Conservation (phyloP, 2,329 filamentous ascomycete species). For the Cordyceps javanica region DNA sequence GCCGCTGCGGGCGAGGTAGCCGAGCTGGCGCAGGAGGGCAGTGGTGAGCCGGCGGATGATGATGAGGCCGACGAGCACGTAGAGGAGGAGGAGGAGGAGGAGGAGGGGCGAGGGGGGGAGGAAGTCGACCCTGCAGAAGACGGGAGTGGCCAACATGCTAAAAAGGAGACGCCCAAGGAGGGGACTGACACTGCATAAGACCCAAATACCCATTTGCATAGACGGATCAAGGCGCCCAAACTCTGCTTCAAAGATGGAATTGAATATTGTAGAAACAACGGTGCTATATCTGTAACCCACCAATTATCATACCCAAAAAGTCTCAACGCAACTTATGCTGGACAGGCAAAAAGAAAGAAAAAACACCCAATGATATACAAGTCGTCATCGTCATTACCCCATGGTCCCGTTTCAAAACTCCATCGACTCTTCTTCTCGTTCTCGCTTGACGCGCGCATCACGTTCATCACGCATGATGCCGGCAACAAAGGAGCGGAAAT, state of each 20-base stretch:
- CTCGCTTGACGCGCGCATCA: slow-evolving; percentile 48
- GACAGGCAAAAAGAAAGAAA: background rate
- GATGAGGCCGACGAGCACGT: slow-evolving; percentile 14
- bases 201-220: slow-evolving; percentile 12
- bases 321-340: background rate
- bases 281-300: background rate
- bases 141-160: slow-evolving; percentile 16
- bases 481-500: slow-evolving; percentile 77
- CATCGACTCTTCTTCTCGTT: slow-evolving; percentile 46
- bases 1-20: slow-evolving; percentile 18
- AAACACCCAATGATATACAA: slow-evolving; percentile 14
- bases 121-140: slow-evolving; percentile 22
- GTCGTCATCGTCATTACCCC: background rate
- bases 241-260: background rate
- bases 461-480: slow-evolving; percentile 71
- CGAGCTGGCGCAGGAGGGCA: background rate
- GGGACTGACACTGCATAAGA: slow-evolving; percentile 15
- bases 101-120: slow-evolving; percentile 13
- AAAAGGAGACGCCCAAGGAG: slow-evolving; percentile 24
- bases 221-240: slow-evolving; percentile 5
- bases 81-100: slow-evolving; percentile 18
- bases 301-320: background rate
- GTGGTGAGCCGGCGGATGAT: slow-evolving; percentile 17
- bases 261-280: background rate
- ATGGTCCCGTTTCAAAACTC: slow-evolving; percentile 38